Evolutionary conservation across 495 filamentous ascomycete species (phyloP), one percentile per base, ranked within the genome.

Genomic region (Darksidea phi): DNA sequence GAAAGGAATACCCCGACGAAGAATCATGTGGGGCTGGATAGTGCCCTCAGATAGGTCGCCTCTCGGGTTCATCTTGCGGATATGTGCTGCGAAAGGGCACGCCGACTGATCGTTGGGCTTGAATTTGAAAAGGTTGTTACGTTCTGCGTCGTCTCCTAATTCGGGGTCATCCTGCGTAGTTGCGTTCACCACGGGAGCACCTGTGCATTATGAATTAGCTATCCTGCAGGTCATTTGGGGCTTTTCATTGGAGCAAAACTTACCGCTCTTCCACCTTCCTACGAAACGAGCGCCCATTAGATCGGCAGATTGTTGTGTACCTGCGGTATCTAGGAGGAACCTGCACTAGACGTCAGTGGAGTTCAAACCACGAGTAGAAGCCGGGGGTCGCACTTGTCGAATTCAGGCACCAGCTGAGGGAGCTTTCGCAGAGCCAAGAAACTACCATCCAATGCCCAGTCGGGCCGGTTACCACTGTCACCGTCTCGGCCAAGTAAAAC

Each of bases 211-310:
- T 32, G 3, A 10, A 32, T 32, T 32, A 32, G 28, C 28, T 4
- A 10, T 32, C 10, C 4, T 32, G 3, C 28, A 10, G 10, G 28
- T 10, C 10, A 10, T 32, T 4, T 10, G 10, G 10, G 28, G 10
- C 10, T 10, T 32, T 32, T 32, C 28, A 50, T 15, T 17, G 37
- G 17, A 11, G 38, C 36, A 43, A n/a, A 17, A 54, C 70, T 53
- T 71, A 74, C 74, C 74, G 48, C 72, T 74, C 61, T 75, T 74
- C 75, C 76, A 78, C 45, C 76, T 66, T 42, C 75, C 76, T 13
- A 78, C 61, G 3, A 78, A 58, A 38, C 75, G 74, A 21, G 76
- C 73, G 0, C 75, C 76, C 23, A 76, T 64, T 18, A 75, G 71
- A 12, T 74, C 76, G 26, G 64, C 56, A 25, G 67, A 71, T 5